phyloP scores from a whole-genome alignment of 2,329 filamentous ascomycete species.

The Stachybotrys elegans region DNA sequence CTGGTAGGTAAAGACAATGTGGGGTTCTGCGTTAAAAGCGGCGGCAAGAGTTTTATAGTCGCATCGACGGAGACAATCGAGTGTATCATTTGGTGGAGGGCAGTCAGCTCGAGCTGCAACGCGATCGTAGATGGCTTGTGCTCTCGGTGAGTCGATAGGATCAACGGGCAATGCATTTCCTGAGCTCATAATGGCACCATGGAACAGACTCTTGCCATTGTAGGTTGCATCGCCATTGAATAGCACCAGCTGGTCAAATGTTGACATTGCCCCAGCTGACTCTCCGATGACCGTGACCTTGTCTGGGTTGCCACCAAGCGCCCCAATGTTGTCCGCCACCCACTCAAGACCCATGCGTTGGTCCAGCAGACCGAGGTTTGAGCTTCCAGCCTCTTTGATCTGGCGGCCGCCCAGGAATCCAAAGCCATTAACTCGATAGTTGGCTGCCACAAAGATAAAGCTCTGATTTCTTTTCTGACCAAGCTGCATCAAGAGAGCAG shows the following conservation, averaged over 20 bases:
- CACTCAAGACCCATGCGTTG: not conserved
- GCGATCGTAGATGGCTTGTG: not conserved
- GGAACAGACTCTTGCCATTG: not conserved
- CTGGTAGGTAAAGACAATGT: not conserved
- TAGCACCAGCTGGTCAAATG: not conserved
- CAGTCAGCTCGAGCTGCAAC: not conserved
- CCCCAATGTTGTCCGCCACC: not conserved
- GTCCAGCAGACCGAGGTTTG: not conserved
- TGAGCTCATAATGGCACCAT: not conserved
- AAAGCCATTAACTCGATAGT: not conserved
- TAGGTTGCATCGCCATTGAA: not conserved
- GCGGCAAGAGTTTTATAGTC: not conserved
- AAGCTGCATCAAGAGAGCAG: not conserved
- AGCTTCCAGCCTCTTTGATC: not conserved
- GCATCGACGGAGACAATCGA: not conserved
- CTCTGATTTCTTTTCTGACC: not conserved
- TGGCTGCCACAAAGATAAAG: not conserved
- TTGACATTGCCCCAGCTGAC: not conserved
- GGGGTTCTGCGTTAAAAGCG: not conserved
- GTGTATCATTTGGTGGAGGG: not conserved
- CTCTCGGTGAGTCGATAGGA: not conserved
- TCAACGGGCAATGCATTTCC: not conserved
- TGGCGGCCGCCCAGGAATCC: not conserved
- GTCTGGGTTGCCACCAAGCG: not conserved
- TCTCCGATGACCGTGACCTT: not conserved